Evolutionary conservation across 2,329 filamentous ascomycete genomes (phyloP), one percentile per base, ranked within the genome.

Genomic region (Colletotrichum graminicola): DNA sequence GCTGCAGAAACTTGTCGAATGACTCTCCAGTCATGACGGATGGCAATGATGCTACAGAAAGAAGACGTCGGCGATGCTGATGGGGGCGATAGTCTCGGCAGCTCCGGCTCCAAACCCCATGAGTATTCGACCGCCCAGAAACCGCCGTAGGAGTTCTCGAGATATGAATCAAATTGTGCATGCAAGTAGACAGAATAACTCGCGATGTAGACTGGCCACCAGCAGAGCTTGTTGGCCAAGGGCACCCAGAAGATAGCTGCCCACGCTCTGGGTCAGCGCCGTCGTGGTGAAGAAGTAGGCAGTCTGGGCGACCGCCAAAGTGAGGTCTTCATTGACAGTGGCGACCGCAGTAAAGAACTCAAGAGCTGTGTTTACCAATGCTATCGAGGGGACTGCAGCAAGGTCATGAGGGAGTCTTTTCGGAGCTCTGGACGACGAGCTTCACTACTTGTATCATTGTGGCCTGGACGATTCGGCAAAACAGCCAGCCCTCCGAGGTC

Each of bases 1-100:
- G 82, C 86, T 3, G 83, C 77, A 6, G 84, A 83, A 12, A 88
- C 81, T 74, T 86, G 82, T 74, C 88, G 88, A 62, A 88, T 88
- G 47, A 82, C 80, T 34, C 86, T 79, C 86, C 87, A 89, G 39
- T 77, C 65, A 71, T 85, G 79, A 52, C 82, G 72, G 68, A 86
- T 85, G 16, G 84, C 84, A 71, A 89, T 86, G 6, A 87, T 75
- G 0, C 85, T 78, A 87, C 21, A 89, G 78, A 75, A 88, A 89
- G 77, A 89, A 89, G 39, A 89, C 77, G 73, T 89, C 87, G 3
- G 86, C 80, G 56, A 89, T 87, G 1, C 85, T 87, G 10, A 87
- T 79, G 0, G 86, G 86, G 1, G 56, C 34, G 11, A 85, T 79
- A 1, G 82, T 85, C 75, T 90, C 87, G 2, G 84, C 87, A 10